Conservation (phyloP, 805 yeast species). For the Lachancea sp. region DNA sequence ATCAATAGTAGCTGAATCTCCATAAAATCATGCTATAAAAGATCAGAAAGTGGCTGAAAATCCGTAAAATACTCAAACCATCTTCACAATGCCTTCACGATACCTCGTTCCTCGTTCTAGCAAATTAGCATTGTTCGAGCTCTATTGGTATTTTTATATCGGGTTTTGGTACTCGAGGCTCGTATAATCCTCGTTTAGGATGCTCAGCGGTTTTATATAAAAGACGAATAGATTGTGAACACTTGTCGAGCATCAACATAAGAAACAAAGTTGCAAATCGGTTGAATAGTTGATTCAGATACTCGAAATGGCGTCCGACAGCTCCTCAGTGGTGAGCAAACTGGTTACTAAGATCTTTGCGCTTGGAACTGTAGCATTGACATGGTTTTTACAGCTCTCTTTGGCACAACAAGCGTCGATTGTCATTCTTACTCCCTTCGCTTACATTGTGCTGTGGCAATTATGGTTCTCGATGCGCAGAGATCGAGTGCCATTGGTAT, state of each 20-base stretch:
- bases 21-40: too few species aligned
- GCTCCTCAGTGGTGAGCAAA: slow-evolving; percentile 5
- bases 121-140: neutral
- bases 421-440: slow-evolving; percentile 44
- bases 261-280: too few species aligned
- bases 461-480: slow-evolving; percentile 60
- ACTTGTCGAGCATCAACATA: too few species aligned
- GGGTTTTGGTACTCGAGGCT: neutral
- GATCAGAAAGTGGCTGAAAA: neutral
- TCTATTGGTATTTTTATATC: slow-evolving; percentile 1
- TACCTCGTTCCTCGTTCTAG: neutral
- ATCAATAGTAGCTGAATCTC: too few species aligned
- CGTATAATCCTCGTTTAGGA: slow-evolving; percentile 6
- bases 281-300: too few species aligned
- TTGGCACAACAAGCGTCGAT: slow-evolving; percentile 34
- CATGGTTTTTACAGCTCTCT: slow-evolving; percentile 31
- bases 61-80: too few species aligned
- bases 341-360: slow-evolving; percentile 18
- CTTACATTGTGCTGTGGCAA: slow-evolving; percentile 63
- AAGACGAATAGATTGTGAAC: too few species aligned
- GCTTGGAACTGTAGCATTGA: slow-evolving; percentile 15
- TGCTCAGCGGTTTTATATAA: slow-evolving; percentile 4
- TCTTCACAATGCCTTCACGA: too few species aligned
- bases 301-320: slow-evolving; percentile 4
- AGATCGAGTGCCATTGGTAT: slow-evolving; percentile 85